Base-by-base conservation (phyloP, 129 eudicot species). In the Arctium minus region DNA sequence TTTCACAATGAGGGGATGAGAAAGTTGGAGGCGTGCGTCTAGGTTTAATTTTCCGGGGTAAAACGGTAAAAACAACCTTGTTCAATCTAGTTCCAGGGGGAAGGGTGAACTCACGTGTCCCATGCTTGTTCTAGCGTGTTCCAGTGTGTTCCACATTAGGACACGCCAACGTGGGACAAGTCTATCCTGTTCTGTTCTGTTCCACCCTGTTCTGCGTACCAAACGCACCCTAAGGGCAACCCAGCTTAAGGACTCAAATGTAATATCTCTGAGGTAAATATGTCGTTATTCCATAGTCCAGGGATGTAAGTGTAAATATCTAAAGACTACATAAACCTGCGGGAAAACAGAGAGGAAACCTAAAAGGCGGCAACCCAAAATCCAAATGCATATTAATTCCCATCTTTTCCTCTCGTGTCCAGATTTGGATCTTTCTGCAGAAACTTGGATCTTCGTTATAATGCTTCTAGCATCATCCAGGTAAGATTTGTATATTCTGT, bases 311-410 rank as follows among this genome's bases (percentile, higher is more conserved):
- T 60, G 68, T 60, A 60, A 94, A 94, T 91, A 62, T 86, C 79
- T 75, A 86, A 85, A 75, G 93, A 82, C 79, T 91, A 85, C 42
- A 83, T 78, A 74, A 38, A 74, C 36, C n/a, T 73, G 8, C 77
- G 68, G 7, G 68, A 60, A 60, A 60, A n/a, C 68, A 4, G 68
- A 0, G n/a, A 27, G 78, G 64, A 74, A 74, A 74, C 78, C 78
- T 74, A 74, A 74, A 74, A 74, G 78, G 78, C 78, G 78, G 78
- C 64, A 74, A 74, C 78, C 36, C 37, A 74, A 42, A 74, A 74
- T 74, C 78, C 78, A 74, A 74, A 42, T 40, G 30, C 78, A 74
- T 22, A 73, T 12, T 38, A 40, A 40, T 40, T 74, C 78, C 78
- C 78, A 74, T 18, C 36, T 74, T 74, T 27, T 74, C 13, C 62